These are phyloP conservation scores for Begonia peltatifolia DNA, from an alignment of 306 rosid genomes.

Conservation along the genomic window DNA sequence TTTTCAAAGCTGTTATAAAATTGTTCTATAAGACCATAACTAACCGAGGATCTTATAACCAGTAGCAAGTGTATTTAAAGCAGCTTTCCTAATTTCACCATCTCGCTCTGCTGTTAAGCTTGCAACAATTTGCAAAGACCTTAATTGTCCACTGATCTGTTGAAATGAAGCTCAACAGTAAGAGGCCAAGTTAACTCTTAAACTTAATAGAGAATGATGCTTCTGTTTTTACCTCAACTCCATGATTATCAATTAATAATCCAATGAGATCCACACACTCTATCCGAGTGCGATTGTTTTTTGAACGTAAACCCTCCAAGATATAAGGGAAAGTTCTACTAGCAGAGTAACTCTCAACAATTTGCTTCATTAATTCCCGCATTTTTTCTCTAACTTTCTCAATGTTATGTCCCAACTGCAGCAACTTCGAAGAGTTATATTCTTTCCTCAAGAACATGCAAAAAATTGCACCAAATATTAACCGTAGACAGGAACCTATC, in stretches of 20 bases:
- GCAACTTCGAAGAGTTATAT: slow-evolving; percentile 5
- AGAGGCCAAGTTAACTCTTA: neutral
- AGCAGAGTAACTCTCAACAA: slow-evolving; percentile 59
- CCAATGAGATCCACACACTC: slow-evolving; percentile 95
- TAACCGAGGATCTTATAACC: slow-evolving; percentile 98
- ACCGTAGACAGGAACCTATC: no score
- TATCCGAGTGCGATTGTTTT: slow-evolving; percentile 89
- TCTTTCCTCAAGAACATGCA: slow-evolving; percentile 1
- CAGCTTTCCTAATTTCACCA: slow-evolving; percentile 94
- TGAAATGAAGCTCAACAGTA: slow-evolving; percentile 2
- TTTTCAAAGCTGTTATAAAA: no score
- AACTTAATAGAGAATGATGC: neutral
- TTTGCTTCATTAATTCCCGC: slow-evolving; percentile 86
- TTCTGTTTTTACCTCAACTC: slow-evolving; percentile 52
- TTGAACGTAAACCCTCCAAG: slow-evolving; percentile 93
- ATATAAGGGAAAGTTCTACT: slow-evolving; percentile 84
- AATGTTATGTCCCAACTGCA: slow-evolving; percentile 92
- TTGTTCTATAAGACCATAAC: slow-evolving; percentile 7
- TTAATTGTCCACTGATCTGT: slow-evolving; percentile 89
- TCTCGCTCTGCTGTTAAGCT: slow-evolving; percentile 95
- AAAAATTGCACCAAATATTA: neutral
- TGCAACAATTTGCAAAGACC: slow-evolving; percentile 86
- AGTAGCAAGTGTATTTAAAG: slow-evolving; percentile 84
- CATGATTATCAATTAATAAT: slow-evolving; percentile 73
- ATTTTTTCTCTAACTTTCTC: slow-evolving; percentile 89